A percentile compares a stretch with the other conserved stretches of the same genome.
These are phyloP conservation scores for Toxicodendron radicans DNA, from an alignment of 345 rosid species.

Conservation along the genomic window DNA sequence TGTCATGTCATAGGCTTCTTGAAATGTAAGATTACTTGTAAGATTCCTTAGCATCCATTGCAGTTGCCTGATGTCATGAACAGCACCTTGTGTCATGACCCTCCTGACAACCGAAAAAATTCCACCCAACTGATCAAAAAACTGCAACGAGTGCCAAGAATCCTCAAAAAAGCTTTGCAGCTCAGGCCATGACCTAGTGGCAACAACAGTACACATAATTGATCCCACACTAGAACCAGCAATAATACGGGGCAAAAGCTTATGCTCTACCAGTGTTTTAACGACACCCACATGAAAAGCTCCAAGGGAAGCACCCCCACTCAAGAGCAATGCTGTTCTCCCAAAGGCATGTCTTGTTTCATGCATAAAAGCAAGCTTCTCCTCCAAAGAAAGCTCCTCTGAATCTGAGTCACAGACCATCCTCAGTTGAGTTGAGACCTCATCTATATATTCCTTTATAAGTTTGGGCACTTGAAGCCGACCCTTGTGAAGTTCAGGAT, in stretches of 20 bases:
- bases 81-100: constrained; percentile 83
- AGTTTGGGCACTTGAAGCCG: constrained; percentile 91
- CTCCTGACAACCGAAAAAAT: constrained; percentile 80
- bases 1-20: constrained; percentile 96
- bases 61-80: constrained; percentile 87
- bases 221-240: constrained; percentile 99
- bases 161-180: constrained; percentile 89
- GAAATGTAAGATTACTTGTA: constrained; percentile 94
- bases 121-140: constrained; percentile 94
- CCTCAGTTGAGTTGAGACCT: constrained; percentile 87
- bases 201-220: constrained; percentile 78
- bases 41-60: constrained; percentile 89
- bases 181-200: constrained; percentile 97
- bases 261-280: constrained; percentile 85
- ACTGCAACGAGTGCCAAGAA: constrained; percentile 73
- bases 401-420: constrained; percentile 89
- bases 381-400: constrained; percentile 92
- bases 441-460: constrained; percentile 90
- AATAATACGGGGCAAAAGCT: constrained; percentile 84
- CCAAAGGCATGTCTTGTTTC: constrained; percentile 98
- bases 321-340: constrained; percentile 91
- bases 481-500: constrained; percentile 95
- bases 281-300: constrained; percentile 92
- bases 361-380: constrained; percentile 92
- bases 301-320: constrained; percentile 99